These are phyloP conservation scores for Eucalyptus sp. DNA, from an alignment of 345 rosid genomes.

Conservation along the genomic window DNA sequence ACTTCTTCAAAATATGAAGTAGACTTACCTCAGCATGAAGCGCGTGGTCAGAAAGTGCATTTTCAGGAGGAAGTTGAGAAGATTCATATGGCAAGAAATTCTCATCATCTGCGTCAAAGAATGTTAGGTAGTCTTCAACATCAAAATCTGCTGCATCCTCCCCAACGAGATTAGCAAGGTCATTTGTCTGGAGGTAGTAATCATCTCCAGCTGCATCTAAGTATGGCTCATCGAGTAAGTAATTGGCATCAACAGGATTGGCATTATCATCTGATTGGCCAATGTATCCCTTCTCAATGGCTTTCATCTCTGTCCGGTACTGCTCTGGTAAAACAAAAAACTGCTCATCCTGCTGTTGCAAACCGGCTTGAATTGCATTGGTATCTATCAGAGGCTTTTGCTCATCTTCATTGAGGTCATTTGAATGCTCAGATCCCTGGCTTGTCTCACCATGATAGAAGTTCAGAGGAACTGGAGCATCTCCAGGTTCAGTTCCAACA, in stretches of 20 bases:
- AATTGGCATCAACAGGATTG: constrained; percentile 11
- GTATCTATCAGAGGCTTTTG: constrained; percentile 24
- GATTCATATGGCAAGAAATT: constrained; percentile 39
- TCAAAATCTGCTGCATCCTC: constrained; percentile 30
- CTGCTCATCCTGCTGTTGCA: constrained; percentile 15
- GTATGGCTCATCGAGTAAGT: constrained; percentile 31
- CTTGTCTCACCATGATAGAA: constrained; percentile 48
- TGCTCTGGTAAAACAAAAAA: constrained; percentile 25
- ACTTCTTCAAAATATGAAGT: not conserved
- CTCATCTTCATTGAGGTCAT: constrained; percentile 27
- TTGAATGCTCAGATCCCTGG: constrained; percentile 23
- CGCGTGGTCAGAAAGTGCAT: constrained; percentile 11
- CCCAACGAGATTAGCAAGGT: constrained; percentile 38
- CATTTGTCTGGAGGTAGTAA: constrained; percentile 48
- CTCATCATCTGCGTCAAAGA: constrained; percentile 49
- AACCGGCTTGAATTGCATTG: constrained; percentile 8
- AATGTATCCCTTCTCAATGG: constrained; percentile 28
- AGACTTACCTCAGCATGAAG: not conserved
- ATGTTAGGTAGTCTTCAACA: constrained; percentile 62
- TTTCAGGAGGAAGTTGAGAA: constrained; percentile 21
- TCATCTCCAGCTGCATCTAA: constrained; percentile 38
- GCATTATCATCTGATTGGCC: constrained; percentile 20
- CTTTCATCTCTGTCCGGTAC: constrained; percentile 13
- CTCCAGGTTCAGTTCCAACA: constrained; percentile 18
- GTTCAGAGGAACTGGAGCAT: constrained; percentile 23